Percentiles rank a stretch among this genome's conserved stretches.
These are phyloP conservation scores for Synchytrium microbalum DNA, from an alignment of 371 early-diverging fungal genomes.

Conservation along the genomic window DNA sequence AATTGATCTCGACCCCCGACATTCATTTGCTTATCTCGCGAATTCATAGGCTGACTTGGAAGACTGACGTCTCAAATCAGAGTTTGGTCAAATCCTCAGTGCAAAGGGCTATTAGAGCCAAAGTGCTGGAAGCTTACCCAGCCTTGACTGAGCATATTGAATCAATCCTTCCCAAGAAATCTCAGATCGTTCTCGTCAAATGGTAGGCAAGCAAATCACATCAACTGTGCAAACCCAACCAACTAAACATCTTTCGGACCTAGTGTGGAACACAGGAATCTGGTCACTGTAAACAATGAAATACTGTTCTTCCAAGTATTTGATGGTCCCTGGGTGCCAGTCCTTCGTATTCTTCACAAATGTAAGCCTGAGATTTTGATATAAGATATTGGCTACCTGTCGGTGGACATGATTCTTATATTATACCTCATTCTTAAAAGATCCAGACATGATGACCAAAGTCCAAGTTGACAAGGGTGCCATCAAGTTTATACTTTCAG, in stretches of 20 bases:
- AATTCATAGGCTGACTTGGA: slow-evolving; percentile 56
- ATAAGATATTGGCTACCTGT: not conserved
- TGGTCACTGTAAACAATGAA: slow-evolving; percentile 72
- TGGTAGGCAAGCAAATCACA: slow-evolving; percentile 46
- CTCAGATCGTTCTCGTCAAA: slow-evolving; percentile 75
- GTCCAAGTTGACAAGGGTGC: slow-evolving; percentile 93
- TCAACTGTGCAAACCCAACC: slow-evolving; percentile 9
- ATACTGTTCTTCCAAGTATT: slow-evolving; percentile 90
- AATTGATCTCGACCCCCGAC: no score
- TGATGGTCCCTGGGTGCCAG: slow-evolving; percentile 85
- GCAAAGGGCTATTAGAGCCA: slow-evolving; percentile 77
- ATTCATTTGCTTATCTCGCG: slow-evolving; percentile 1
- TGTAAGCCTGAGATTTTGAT: slow-evolving; percentile 45
- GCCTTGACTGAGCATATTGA: slow-evolving; percentile 76
- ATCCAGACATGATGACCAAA: slow-evolving; percentile 83
- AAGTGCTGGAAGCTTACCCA: slow-evolving; percentile 81
- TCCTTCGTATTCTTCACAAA: slow-evolving; percentile 79
- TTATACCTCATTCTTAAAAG: slow-evolving; percentile 30
- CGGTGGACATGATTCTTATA: slow-evolving; percentile 3
- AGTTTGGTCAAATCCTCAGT: slow-evolving; percentile 87
- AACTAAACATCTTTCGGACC: not conserved
- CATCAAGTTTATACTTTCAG: slow-evolving; percentile 92
- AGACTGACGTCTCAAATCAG: slow-evolving; percentile 74
- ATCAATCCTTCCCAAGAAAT: slow-evolving; percentile 89
- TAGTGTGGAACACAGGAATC: slow-evolving; percentile 79